Base-by-base conservation (phyloP, 768 basidiomycete species). In the Coprinopsis cinerea region DNA sequence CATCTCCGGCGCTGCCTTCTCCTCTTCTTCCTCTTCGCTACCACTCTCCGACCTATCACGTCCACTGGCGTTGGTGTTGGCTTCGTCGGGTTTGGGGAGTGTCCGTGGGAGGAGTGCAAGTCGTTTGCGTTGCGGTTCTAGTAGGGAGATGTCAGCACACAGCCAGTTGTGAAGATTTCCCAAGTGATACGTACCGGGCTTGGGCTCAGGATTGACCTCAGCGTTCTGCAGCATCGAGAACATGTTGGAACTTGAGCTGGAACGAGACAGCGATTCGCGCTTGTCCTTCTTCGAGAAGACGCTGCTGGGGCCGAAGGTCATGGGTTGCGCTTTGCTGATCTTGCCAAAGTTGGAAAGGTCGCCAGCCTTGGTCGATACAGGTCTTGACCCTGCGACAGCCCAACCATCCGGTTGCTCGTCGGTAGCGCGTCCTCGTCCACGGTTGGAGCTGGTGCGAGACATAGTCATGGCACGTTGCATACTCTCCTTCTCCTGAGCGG, bases 331-430 rank as follows among this genome's bases (percentile, higher is more conserved):
- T 26, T 81, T 77, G 68, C 69, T 83, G 63, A 95, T 87, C 73
- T 93, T 91, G 57, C 92, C 91, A 56, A 95, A 94, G 53, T 85
- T 78, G 36, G 87, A 84, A 47, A 94, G 72, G 65, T 94, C 90
- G 18, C 91, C 91, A 43, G 83, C 90, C 69, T 92, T 87, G 49
- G 85, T 67, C 34, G 80, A 80, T 23, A 81, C 78, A 20, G 82
- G 79, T 47, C 77, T 69, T 46, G 62, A 61, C 50, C 77, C 74
- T 45, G 84, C 81, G 17, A 84, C 83, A 28, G 87, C 80, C 93
- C 94, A 97, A n/a, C 90, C 90, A 52, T 97, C 93, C 25, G 85
- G 69, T 49, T 81, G 81, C 14, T 75, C 69, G 41, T 70, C 72
- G 10, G 78, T 76, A 37, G 72, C 76, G 52, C 85, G 77, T 6